phyloP scores from a whole-genome alignment of 1,284 basidiomycete species.

The Microbotryum intermedium region DNA sequence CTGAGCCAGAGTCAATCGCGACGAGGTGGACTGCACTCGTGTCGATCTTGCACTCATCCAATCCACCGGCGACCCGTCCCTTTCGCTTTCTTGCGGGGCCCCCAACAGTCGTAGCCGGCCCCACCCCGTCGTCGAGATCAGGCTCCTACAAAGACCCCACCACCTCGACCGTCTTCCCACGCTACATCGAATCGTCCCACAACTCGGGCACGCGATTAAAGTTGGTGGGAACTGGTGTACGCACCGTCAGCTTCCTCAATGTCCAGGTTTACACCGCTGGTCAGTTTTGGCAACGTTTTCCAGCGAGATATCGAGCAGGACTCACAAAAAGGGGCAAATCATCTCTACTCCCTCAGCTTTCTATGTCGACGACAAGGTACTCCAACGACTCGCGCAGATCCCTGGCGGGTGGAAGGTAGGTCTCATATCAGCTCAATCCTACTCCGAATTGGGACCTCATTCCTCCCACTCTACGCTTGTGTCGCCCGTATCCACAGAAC shows the following conservation, averaged over 20 bases:
- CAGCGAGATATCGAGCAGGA: too few relatives aligned
- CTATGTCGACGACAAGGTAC: slow-evolving; percentile 58
- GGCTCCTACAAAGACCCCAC: slow-evolving; percentile 36
- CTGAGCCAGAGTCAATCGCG: too few relatives aligned
- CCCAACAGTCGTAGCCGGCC: too few relatives aligned
- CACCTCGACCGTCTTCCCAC: slow-evolving; percentile 39
- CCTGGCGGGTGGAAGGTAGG: slow-evolving; percentile 13
- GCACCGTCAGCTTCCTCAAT: slow-evolving; percentile 70
- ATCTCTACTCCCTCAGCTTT: slow-evolving; percentile 40
- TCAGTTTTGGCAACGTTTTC: too few relatives aligned
- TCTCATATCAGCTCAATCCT: too few relatives aligned
- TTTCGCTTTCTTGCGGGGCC: too few relatives aligned
- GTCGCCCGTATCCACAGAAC: slow-evolving; percentile 3
- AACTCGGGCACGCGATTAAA: slow-evolving; percentile 43
- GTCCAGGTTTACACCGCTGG: slow-evolving; percentile 77
- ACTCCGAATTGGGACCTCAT: too few relatives aligned
- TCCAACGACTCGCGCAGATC: slow-evolving; percentile 12
- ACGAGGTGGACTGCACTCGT: too few relatives aligned
- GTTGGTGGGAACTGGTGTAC: slow-evolving; percentile 69
- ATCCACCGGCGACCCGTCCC: too few relatives aligned
- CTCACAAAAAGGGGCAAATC: too few relatives aligned
- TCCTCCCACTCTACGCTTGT: too few relatives aligned
- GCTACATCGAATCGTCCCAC: slow-evolving; percentile 24
- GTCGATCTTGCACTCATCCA: too few relatives aligned
- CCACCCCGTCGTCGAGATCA: not conserved